phyloP scores from a whole-genome alignment of 495 filamentous ascomycete genomes.

The Aspergillus haitiensis region DNA sequence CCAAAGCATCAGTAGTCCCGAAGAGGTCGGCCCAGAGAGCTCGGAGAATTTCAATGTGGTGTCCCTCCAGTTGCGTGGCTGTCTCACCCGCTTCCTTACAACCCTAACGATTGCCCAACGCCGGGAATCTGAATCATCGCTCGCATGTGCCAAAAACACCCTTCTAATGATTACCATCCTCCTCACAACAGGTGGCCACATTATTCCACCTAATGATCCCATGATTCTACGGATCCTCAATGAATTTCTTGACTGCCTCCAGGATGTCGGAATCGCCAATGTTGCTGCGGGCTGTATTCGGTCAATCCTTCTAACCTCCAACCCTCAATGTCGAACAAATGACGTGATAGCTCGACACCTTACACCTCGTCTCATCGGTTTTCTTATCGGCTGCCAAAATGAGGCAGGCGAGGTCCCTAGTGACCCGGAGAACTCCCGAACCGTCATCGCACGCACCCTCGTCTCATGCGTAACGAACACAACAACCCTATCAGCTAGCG shows the following conservation, averaged over 20 bases:
- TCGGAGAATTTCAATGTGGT: constrained; percentile 37
- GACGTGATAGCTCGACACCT: constrained; percentile 72
- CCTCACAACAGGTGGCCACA: constrained; percentile 73
- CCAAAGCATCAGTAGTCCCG: constrained; percentile 60
- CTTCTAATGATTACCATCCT: constrained; percentile 86
- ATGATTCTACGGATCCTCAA: constrained; percentile 67
- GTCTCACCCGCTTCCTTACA: constrained; percentile 72
- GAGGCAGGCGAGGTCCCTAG: constrained; percentile 52
- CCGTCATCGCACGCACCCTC: constrained; percentile 69
- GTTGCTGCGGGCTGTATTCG: constrained; percentile 86
- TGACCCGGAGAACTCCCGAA: constrained; percentile 72
- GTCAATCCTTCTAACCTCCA: constrained; percentile 72
- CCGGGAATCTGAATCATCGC: constrained; percentile 73
- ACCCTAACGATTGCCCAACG: constrained; percentile 83
- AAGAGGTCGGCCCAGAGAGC: constrained; percentile 31
- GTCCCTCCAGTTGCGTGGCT: constrained; percentile 64
- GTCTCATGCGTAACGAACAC: constrained; percentile 63
- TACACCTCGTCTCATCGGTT: constrained; percentile 72
- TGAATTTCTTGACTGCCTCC: constrained; percentile 81
- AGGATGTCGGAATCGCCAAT: constrained; percentile 73
- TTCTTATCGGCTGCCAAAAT: constrained; percentile 63
- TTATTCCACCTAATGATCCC: constrained; percentile 69
- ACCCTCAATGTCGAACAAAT: constrained; percentile 63
- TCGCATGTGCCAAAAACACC: constrained; percentile 90
- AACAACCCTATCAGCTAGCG: constrained; percentile 39